Evolutionary conservation across 768 basidiomycete species (phyloP).

Genomic region (Phaeotremella fagi): DNA sequence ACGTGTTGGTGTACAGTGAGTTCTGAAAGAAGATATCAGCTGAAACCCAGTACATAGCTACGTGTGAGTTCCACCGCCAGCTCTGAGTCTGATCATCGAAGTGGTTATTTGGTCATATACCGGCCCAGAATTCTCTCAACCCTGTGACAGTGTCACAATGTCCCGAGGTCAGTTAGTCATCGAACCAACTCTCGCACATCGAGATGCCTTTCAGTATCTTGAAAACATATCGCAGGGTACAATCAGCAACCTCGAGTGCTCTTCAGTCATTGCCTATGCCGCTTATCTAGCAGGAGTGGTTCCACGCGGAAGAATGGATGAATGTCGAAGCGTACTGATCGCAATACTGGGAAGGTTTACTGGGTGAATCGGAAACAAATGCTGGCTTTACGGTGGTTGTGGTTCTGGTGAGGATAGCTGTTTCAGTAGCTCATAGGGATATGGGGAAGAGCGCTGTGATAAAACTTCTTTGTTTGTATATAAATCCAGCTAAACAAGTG

Average conservation of each 20-base stretch:
- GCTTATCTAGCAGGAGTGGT: not conserved
- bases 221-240: not conserved
- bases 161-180: not conserved
- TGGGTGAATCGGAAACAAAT: too few relatives aligned
- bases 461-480: too few relatives aligned
- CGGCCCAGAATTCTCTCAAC: slow-evolving; percentile 1
- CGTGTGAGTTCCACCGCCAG: slow-evolving; percentile 2
- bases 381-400: too few relatives aligned
- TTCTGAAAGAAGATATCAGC: not conserved
- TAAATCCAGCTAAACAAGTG: too few relatives aligned
- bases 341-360: too few relatives aligned
- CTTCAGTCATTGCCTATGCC: not conserved
- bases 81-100: slow-evolving; percentile 3
- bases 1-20: slow-evolving; percentile 13
- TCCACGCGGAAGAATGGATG: slow-evolving; percentile 4
- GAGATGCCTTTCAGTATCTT: slow-evolving; percentile 1
- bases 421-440: too few relatives aligned
- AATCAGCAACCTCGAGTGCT: slow-evolving; percentile 1
- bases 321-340: too few relatives aligned
- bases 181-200: not conserved
- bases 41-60: slow-evolving; percentile 7
- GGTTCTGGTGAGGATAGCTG: too few relatives aligned
- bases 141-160: not conserved
- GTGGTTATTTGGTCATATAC: slow-evolving; percentile 21
- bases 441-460: too few relatives aligned